These are phyloP conservation scores for Scytalidium sp. DNA, from an alignment of 2,329 filamentous ascomycete species.

Conservation along the genomic window DNA sequence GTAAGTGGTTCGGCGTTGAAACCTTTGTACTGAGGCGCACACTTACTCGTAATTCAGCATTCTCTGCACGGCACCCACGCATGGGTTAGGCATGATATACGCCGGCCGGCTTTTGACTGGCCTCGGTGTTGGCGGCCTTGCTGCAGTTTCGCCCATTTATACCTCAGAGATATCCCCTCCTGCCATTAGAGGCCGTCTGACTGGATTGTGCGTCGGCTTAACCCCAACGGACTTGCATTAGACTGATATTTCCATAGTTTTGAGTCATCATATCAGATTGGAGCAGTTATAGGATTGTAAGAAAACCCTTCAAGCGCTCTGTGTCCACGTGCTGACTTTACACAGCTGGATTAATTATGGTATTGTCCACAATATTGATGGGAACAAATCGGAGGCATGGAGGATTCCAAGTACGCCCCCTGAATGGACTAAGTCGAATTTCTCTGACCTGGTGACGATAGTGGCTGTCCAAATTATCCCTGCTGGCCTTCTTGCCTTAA, in stretches of 20 bases:
- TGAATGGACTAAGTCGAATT: background rate
- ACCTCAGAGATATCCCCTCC: slow-evolving; percentile 34
- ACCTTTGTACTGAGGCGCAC: background rate
- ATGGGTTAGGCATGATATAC: slow-evolving; percentile 31
- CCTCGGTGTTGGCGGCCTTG: slow-evolving; percentile 40
- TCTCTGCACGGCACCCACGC: background rate
- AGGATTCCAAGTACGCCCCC: slow-evolving; percentile 4
- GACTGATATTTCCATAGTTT: slow-evolving; percentile 5
- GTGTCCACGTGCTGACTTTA: background rate
- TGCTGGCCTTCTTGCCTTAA: slow-evolving; percentile 57
- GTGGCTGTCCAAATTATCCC: slow-evolving; percentile 61
- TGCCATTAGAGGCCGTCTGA: slow-evolving; percentile 41
- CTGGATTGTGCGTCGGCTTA: background rate
- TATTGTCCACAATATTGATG: slow-evolving; percentile 24
- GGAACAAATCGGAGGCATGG: slow-evolving; percentile 16
- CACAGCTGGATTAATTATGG: slow-evolving; percentile 32
- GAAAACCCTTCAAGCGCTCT: background rate
- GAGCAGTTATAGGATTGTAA: slow-evolving; percentile 30
- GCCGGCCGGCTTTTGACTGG: slow-evolving; percentile 41
- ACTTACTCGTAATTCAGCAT: background rate
- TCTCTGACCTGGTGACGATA: background rate
- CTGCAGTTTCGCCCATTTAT: slow-evolving; percentile 35
- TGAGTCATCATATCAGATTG: slow-evolving; percentile 29
- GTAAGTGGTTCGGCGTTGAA: background rate
- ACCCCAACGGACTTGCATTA: background rate